These are phyloP conservation scores for Phlyctochytrium planicorne DNA, from an alignment of 192 early-diverging fungal species.

Conservation along the genomic window DNA sequence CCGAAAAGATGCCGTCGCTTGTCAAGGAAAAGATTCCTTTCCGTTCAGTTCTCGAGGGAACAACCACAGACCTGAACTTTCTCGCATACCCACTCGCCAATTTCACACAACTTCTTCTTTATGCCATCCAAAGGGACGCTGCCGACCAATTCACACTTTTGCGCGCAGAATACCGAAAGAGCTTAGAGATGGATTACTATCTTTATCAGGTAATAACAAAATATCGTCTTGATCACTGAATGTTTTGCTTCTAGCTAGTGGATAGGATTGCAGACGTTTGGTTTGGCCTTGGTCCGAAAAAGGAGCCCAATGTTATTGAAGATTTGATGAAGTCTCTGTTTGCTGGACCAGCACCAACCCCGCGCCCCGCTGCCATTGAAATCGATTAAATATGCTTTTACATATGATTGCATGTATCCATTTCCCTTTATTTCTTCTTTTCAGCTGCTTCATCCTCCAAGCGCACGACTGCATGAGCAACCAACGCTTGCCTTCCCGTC, in stretches of 20 bases:
- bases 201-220: no score
- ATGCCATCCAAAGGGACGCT: conserved; percentile 65
- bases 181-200: not conserved
- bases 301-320: conserved; percentile 34
- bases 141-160: conserved; percentile 41
- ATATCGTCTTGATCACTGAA: no score
- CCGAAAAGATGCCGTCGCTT: conserved; percentile 32
- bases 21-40: no score
- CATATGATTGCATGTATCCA: no score
- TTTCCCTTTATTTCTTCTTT: not conserved
- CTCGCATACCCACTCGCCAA: no score
- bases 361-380: no score
- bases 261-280: conserved; percentile 34
- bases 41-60: no score
- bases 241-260: no score
- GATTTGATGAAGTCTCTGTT: conserved; percentile 47
- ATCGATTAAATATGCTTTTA: no score
- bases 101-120: conserved; percentile 65
- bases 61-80: no score
- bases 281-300: conserved; percentile 40
- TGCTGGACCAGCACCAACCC: no score
- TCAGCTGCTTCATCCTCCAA: not conserved
- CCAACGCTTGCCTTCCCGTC: not conserved
- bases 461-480: not conserved
- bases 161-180: conserved; percentile 26